Evolutionary conservation across 2,329 filamentous ascomycete species (phyloP).

Genomic region (Aspergillus caelatus): DNA sequence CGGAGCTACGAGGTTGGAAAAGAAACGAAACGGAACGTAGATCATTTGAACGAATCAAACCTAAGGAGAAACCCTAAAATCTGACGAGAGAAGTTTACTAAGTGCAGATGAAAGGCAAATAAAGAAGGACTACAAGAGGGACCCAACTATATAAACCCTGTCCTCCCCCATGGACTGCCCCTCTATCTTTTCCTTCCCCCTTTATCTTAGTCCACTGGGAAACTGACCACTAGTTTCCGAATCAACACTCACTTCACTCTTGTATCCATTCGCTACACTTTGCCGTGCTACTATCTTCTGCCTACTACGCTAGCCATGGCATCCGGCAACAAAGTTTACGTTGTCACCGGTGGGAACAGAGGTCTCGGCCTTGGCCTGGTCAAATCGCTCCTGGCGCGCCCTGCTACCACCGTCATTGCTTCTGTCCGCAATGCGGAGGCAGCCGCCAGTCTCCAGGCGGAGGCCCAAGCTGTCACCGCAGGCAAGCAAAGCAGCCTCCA

Average conservation of each 20-base stretch:
- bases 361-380: constrained; percentile 31
- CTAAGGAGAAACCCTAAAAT: not conserved
- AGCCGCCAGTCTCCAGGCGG: constrained; percentile 13
- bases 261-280: not conserved
- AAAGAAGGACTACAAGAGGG: not conserved
- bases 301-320: not conserved
- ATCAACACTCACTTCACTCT: not conserved
- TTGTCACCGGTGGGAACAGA: constrained; percentile 33
- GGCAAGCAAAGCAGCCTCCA: constrained; percentile 18
- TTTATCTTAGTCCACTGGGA: not conserved
- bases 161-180: not conserved
- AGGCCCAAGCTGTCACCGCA: not conserved
- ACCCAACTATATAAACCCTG: not conserved
- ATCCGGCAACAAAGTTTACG: constrained; percentile 27
- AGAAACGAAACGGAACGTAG: not conserved
- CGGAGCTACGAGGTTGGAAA: no score
- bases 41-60: not conserved
- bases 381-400: constrained; percentile 23
- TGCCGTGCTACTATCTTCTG: not conserved
- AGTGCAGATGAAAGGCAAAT: not conserved
- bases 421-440: constrained; percentile 22
- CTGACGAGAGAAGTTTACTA: not conserved
- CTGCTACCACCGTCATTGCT: constrained; percentile 26
- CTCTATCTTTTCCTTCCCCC: not conserved
- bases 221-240: not conserved